phyloP scores from a whole-genome alignment of 371 early-diverging fungal genomes.

The Lichtheimia corymbifera region DNA sequence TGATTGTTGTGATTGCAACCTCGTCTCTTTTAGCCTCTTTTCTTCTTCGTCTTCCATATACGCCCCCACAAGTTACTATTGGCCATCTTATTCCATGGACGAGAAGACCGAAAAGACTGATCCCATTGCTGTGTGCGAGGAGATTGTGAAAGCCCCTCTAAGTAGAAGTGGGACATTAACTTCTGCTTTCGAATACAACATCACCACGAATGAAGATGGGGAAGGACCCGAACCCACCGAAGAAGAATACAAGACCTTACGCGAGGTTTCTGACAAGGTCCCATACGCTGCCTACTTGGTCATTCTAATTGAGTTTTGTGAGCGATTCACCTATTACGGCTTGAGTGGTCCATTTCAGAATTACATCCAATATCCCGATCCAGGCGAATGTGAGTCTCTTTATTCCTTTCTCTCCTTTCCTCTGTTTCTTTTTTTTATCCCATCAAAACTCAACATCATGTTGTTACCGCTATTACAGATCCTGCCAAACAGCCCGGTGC shows the following conservation, averaged over 20 bases:
- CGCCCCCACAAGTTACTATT: no score
- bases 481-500: slow-evolving; percentile 51
- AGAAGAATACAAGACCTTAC: slow-evolving; percentile 33
- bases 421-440: slow-evolving; percentile 7
- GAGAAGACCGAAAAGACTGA: no score
- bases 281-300: slow-evolving; percentile 63
- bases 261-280: slow-evolving; percentile 53
- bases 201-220: no score
- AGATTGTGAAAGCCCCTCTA: no score
- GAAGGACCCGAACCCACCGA: slow-evolving; percentile 17
- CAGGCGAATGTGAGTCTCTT: slow-evolving; percentile 29
- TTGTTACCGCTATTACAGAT: slow-evolving; percentile 14
- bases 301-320: slow-evolving; percentile 74
- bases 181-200: no score
- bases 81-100: no score
- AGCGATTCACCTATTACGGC: slow-evolving; percentile 78
- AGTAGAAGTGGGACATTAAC: no score
- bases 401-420: slow-evolving; percentile 10
- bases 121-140: no score
- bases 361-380: slow-evolving; percentile 59
- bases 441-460: neutral
- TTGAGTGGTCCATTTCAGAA: slow-evolving; percentile 64
- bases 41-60: no score
- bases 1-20: no score
- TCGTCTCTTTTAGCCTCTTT: no score